Evolutionary conservation across 148 eudicot species (phyloP), one percentile per base, ranked within the genome.

Genomic region (Diospyros lotus): DNA sequence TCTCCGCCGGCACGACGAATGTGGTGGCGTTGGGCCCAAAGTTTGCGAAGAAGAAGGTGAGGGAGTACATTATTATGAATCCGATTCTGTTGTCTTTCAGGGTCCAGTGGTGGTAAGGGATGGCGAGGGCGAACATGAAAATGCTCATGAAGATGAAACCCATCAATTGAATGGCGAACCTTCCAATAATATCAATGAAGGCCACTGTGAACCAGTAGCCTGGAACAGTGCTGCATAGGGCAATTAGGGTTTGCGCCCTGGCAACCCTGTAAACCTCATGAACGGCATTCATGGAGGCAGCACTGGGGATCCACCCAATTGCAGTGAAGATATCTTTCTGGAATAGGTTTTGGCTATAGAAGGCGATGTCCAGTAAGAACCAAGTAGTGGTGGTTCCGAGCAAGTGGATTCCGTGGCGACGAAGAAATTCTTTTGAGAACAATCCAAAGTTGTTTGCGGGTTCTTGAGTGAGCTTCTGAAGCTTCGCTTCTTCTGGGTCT

Each of bases 21-120:
- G 98, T 93, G 8, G 96, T 93, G 1, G 98, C 92, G 42, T 93
- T 93, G 0, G 98, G 98, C 9, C 94, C 98, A 58, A 93, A 93
- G 58, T 93, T 93, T 2, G 96, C 88, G 40, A 93, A 93, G 86
- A 93, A 93, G 77, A 93, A 93, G 0, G 98, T 93, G 2, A 91
- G 75, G 0, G 82, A 87, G 58, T 93, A 93, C 88, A 93, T 86
- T 39, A 89, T 54, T 5, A 93, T 82, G 68, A 93, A 93, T 15
- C 96, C 96, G 43, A 86, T 83, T 12, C 84, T 83, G 82, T 93
- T 82, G n/a, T 84, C 88, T 4, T 63, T 71, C 1, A 62, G 73
- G 1, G 86, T 80, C 98, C 96, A 91, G 69, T 89, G 91, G 39
- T 88, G 0, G 80, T 89, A 93, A 1, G 96, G 96, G 50, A 93